Conservation (phyloP, 768 basidiomycete genomes). For the Panaeolus cyanescens region DNA sequence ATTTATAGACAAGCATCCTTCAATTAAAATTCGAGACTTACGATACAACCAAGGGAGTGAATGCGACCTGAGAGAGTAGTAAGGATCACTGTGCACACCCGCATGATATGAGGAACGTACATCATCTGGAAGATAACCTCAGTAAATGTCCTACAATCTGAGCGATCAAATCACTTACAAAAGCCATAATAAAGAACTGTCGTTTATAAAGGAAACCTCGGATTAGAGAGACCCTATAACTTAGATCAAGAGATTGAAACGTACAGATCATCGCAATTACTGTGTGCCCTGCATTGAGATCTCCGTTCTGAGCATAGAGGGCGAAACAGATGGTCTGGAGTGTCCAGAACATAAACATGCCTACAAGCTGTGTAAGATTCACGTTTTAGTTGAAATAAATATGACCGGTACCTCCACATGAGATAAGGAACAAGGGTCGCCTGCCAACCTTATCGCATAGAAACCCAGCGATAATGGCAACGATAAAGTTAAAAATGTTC, state of each 20-base stretch:
- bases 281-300: conserved; percentile 48
- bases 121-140: conserved; percentile 19
- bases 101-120: conserved; percentile 8
- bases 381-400: neutral
- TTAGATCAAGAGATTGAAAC: conserved; percentile 7
- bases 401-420: conserved; percentile 34
- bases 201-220: neutral
- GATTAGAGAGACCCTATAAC: neutral
- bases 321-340: conserved; percentile 57
- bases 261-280: conserved; percentile 50
- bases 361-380: conserved; percentile 17
- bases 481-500: conserved; percentile 56
- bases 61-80: conserved; percentile 24
- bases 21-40: conserved; percentile 17
- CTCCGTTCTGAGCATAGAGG: conserved; percentile 36
- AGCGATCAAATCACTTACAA: conserved; percentile 22
- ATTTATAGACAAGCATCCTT: neutral
- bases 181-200: conserved; percentile 35
- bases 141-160: neutral
- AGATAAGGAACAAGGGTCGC: conserved; percentile 50
- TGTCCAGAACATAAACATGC: conserved; percentile 59
- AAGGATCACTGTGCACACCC: neutral
- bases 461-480: conserved; percentile 50
- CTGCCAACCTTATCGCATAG: conserved; percentile 52
- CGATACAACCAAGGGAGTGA: conserved; percentile 36